These are phyloP conservation scores for Aspergillus cristatus DNA, from an alignment of 495 filamentous ascomycete species.

Conservation along the genomic window DNA sequence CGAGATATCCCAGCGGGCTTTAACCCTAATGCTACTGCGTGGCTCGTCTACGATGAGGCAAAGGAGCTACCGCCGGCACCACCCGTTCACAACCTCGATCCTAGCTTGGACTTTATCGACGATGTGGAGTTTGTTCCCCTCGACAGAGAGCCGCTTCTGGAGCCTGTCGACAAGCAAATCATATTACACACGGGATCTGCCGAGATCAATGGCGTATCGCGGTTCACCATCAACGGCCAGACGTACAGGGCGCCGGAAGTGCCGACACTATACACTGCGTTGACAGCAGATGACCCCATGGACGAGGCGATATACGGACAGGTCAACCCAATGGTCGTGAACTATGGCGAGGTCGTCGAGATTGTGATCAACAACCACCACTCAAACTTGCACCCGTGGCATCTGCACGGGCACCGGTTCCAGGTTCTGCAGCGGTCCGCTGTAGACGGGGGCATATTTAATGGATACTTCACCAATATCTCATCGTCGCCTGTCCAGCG, in stretches of 20 bases:
- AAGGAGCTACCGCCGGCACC: conserved; percentile 49
- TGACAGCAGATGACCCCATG: conserved; percentile 41
- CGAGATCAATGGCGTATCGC: conserved; percentile 48
- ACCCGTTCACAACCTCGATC: conserved; percentile 44
- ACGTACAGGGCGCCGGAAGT: conserved; percentile 53
- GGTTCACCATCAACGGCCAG: conserved; percentile 37
- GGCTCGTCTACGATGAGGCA: conserved; percentile 61
- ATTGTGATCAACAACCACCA: conserved; percentile 59
- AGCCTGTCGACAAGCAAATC: conserved; percentile 25
- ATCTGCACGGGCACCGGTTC: conserved; percentile 56
- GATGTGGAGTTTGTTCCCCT: conserved; percentile 61
- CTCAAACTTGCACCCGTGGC: conserved; percentile 53
- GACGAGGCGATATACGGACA: conserved; percentile 30
- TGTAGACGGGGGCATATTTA: conserved; percentile 38
- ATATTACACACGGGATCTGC: conserved; percentile 41
- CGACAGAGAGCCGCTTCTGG: conserved; percentile 46
- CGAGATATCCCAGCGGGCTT: conserved; percentile 18
- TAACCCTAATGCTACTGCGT: conserved; percentile 72
- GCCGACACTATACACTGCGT: conserved; percentile 65
- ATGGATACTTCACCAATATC: conserved; percentile 18
- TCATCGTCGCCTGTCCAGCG: conserved; percentile 44
- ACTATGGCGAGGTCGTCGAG: conserved; percentile 46
- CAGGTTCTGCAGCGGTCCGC: conserved; percentile 27
- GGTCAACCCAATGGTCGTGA: conserved; percentile 37
- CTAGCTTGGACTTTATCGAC: conserved; percentile 48